Evolutionary conservation across 2,329 filamentous ascomycete species (phyloP).

Genomic region (Claviceps africana): DNA sequence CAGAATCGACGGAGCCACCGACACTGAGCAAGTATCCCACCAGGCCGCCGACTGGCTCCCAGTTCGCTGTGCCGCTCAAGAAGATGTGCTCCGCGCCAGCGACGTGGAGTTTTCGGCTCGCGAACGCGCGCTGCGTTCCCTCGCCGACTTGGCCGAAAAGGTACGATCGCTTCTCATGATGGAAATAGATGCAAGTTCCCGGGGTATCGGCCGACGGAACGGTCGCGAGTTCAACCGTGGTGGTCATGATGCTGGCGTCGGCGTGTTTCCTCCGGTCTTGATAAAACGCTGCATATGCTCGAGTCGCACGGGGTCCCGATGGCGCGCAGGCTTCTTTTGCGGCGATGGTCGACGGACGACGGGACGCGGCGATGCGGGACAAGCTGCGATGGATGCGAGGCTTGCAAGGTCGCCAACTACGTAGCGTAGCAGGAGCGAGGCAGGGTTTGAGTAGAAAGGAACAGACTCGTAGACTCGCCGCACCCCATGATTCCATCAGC

Average conservation of each 20-base stretch:
- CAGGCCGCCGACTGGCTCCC: conserved; percentile 66
- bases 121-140: conserved; percentile 66
- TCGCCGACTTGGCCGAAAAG: conserved; percentile 72
- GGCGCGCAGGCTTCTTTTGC: not conserved
- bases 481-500: conserved; percentile 6
- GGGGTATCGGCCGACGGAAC: conserved; percentile 80
- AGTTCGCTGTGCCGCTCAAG: conserved; percentile 62
- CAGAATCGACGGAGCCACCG: conserved; percentile 48
- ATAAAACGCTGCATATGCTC: not conserved
- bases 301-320: not conserved
- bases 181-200: conserved; percentile 62
- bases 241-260: conserved; percentile 45
- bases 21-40: conserved; percentile 75
- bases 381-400: not conserved
- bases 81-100: conserved; percentile 64
- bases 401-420: not conserved
- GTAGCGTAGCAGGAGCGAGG: not conserved
- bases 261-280: not conserved
- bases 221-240: conserved; percentile 58
- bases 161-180: conserved; percentile 73
- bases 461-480: conserved; percentile 1
- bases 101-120: conserved; percentile 52
- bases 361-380: not conserved
- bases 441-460: not conserved
- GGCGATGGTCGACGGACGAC: not conserved